phyloP scores from a whole-genome alignment of 225 moss, liverwort and hornwort genomes.

The Marchantia polymorpha region DNA sequence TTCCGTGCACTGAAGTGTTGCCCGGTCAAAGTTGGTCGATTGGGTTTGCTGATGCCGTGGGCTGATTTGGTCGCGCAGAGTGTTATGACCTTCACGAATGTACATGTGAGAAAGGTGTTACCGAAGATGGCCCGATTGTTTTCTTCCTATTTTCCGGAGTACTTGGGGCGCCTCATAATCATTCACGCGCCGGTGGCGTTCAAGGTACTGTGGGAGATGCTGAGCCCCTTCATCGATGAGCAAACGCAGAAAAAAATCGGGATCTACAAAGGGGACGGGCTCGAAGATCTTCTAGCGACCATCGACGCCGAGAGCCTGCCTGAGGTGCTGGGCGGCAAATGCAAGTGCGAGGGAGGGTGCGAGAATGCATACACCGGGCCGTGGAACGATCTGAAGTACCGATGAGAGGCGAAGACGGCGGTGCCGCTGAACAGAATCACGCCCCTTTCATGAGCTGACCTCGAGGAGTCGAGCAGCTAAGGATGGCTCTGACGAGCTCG shows the following conservation, averaged over 20 bases:
- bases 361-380: conserved; percentile 39
- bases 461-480: neutral
- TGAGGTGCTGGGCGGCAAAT: conserved; percentile 42
- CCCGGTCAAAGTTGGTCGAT: neutral
- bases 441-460: neutral
- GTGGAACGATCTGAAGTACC: conserved; percentile 42
- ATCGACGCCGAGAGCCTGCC: conserved; percentile 44
- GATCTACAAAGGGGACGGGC: conserved; percentile 42
- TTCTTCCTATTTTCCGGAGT: conserved; percentile 46
- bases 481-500: neutral
- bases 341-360: conserved; percentile 45
- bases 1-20: neutral
- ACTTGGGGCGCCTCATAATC: conserved; percentile 48
- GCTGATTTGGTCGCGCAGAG: conserved; percentile 28
- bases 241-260: conserved; percentile 45
- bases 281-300: conserved; percentile 35
- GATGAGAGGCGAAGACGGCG: conserved; percentile 17
- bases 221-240: conserved; percentile 48
- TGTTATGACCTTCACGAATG: conserved; percentile 45
- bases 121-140: conserved; percentile 46
- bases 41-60: neutral
- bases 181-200: conserved; percentile 46
- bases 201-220: conserved; percentile 54
- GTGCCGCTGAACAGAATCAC: neutral
- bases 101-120: conserved; percentile 41